Evolutionary conservation across 2,329 filamentous ascomycete genomes (phyloP), one percentile per base, ranked within the genome.

Genomic region (Talaromyces sp.): DNA sequence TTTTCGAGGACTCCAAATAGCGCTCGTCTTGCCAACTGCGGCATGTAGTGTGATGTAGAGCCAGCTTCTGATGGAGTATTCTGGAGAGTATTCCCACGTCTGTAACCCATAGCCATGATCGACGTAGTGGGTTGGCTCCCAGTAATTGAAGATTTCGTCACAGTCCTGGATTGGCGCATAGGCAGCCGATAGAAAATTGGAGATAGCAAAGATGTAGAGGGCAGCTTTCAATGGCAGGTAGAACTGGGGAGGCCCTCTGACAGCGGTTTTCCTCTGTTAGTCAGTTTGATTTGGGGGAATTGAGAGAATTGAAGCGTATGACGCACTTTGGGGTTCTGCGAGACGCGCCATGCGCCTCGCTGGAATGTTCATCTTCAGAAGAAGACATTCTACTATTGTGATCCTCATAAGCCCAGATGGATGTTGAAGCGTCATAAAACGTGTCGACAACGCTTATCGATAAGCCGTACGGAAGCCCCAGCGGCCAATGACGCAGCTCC

Each of bases 101-200:
- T 99, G 93, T 57, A 97, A 82, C 44, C 94, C 95, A 72, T 96
- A 94, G 69, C 91, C 91, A 80, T 97, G 92, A 63, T 87, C 89
- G 31, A 99, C 84, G 76, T 97, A 99, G 76, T 99, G 95, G 0
- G 93, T 87, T 0, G 95, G 94, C 71, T 99, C 95, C 92, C 94
- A 99, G 81, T 96, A 99, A 75, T 99, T 99, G 84, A 96, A 99
- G 10, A 94, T 94, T 80, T 99, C 95, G 70, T 99, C 95, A 74
- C 95, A 99, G 76, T 99, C 95, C 75, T 97, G 93, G 66, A 99
- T 96, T 0, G 95, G 95, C 1, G 92, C 88, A 73, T 89, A 94
- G 34, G 89, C 71, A 10, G 94, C 95, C 6, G 94, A 90, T 27
- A 94, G 69, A 18, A 89, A 67, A 72, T 92, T 92, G 66, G 89